Base-by-base conservation (phyloP, 2,329 filamentous ascomycete species). In the Colletotrichum sp. region DNA sequence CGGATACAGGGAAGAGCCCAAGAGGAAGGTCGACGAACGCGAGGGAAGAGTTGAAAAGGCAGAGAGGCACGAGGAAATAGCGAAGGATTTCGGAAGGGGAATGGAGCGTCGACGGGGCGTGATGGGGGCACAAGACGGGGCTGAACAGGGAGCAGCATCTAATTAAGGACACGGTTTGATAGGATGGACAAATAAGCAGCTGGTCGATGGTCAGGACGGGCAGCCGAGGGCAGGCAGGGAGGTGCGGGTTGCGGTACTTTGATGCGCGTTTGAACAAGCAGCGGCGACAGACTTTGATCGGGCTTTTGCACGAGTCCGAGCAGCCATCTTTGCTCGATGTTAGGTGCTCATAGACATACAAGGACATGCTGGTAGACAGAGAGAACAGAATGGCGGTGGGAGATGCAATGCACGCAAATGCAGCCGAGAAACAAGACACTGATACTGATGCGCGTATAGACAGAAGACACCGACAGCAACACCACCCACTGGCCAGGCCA, bases 181-280 rank as follows among this genome's bases (percentile, higher is more conserved):
- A 68, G 72, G 68, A 72, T 59, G 72, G 72, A 72, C 68, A 72
- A 72, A 72, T 72, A 68, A 72, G 73, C 44, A 68, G 63, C 57
- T 66, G 39, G 39, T 66, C 28, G 36, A 72, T 68, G 62, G 59
- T 64, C 39, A 72, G 68, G 65, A 24, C 59, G 18, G 65, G 26
- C 13, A 44, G 39, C 39, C 39, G 39, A 44, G 5, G 32, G 66
- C 36, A 2, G 36, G 22, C 55, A 48, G 34, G 52, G 32, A 30
- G 48, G 64, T 26, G 22, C 16, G 24, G 24, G 18, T 65, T 65
- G 63, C 22, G 32, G 32, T 24, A 44, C 63, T 65, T 65, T 26
- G 32, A 44, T 60, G 57, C 24, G 57, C 26, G 26, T 28, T 28
- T 28, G 57, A 52, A 52, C n/a, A 22, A 52, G 44, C 44, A 52